Evolutionary conservation across 2,329 filamentous ascomycete species (phyloP), one percentile per base, ranked within the genome.

Genomic region (Zarea fungicola): DNA sequence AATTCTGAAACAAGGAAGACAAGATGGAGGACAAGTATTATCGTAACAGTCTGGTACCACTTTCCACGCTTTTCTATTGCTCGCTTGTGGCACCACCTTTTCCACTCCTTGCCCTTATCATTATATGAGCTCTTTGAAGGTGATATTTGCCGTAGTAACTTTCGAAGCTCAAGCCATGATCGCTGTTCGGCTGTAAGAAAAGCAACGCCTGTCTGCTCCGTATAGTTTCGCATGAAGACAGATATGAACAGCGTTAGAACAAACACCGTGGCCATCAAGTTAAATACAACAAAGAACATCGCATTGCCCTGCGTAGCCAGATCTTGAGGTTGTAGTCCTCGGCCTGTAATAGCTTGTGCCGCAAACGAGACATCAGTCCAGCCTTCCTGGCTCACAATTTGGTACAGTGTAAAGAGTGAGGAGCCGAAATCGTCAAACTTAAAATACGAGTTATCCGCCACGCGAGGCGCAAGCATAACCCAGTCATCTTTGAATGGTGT

Each of bases 211-310:
- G 93, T 99, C 68, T 97, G 91, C 68, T 99, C 93, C 0, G 93
- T 99, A 68, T 99, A 99, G 65, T 96, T 99, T 53, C 93, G 89
- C 93, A 99, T 99, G 66, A 99, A 99, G 53, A 99, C 93, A 49
- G 93, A 97, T 41, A 99, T 95, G 66, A 99, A 99, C 62, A 99
- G 74, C 1, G 93, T 99, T 62, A 99, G 77, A 53, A 99, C 87
- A 69, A 99, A 99, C 55, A 99, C 92, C 0, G 93, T 93, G 26
- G 90, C 90, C 59, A 99, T 77, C 63, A 99, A 80, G 68, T 99
- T 99, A 81, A 97, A 99, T 5, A 92, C 77, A 49, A 99, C 82
- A 64, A 99, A 96, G 74, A 96, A 99, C 29, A 97, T 66, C 1
- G 89, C 91, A 56, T 99, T 97, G 34, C 86, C 90, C 60, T 91